Evolutionary conservation across 2,329 filamentous ascomycete genomes (phyloP).

Genomic region (Meredithiella fracta): DNA sequence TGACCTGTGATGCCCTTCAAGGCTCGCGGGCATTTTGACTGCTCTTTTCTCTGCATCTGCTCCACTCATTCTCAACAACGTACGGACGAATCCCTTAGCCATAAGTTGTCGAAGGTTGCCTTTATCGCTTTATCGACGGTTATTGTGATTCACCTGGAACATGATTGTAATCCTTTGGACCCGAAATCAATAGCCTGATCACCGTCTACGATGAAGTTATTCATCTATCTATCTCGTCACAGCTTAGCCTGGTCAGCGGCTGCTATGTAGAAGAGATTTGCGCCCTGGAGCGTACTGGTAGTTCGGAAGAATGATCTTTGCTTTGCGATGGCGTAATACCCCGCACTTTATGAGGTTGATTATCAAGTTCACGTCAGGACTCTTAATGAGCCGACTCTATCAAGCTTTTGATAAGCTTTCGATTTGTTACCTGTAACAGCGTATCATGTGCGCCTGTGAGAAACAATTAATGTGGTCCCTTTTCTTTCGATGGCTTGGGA

Average conservation of each 20-base stretch:
- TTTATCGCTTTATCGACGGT: background rate
- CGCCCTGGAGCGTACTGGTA: background rate
- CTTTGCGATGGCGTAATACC: conserved; percentile 3
- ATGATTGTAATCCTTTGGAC: background rate
- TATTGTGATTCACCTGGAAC: conserved; percentile 1
- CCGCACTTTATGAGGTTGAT: conserved; percentile 3
- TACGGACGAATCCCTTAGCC: conserved; percentile 10
- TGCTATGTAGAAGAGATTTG: conserved; percentile 12
- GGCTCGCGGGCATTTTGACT: conserved; percentile 15
- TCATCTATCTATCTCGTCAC: conserved; percentile 3
- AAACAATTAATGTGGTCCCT: background rate
- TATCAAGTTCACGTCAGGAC: background rate
- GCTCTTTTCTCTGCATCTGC: conserved; percentile 13
- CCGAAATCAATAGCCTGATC: background rate
- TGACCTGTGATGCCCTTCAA: conserved; percentile 53
- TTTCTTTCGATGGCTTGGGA: background rate
- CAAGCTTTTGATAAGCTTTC: background rate
- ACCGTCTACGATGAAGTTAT: background rate
- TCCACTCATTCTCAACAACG: conserved; percentile 9
- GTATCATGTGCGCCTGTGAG: background rate
- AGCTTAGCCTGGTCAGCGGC: conserved; percentile 11
- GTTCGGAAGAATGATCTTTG: background rate
- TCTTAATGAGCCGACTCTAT: background rate
- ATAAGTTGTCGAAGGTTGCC: conserved; percentile 1
- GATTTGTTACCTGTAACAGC: background rate